These are phyloP conservation scores for Taphrina populina DNA, from an alignment of 1,139 yeast species.

Conservation along the genomic window DNA sequence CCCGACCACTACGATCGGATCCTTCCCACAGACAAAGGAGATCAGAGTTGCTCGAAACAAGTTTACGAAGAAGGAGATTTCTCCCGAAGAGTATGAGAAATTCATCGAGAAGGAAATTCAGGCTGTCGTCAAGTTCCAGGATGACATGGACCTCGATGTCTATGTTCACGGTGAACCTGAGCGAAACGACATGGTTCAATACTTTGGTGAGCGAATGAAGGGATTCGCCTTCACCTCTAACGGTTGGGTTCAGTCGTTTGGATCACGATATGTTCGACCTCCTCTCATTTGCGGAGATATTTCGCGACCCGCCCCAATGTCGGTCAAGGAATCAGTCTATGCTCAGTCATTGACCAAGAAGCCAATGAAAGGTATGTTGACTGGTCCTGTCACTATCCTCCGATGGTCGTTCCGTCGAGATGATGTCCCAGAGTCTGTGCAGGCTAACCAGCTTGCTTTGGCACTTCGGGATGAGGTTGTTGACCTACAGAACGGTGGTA, in stretches of 20 bases:
- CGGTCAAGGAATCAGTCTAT: slow-evolving; percentile 97
- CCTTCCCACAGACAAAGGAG: slow-evolving; percentile 99
- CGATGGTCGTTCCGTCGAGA: slow-evolving; percentile 99
- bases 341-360: slow-evolving; percentile 94
- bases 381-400: slow-evolving; percentile 98
- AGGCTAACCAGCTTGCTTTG: slow-evolving; percentile 94
- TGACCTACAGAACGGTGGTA: slow-evolving; percentile 98
- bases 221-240: slow-evolving; percentile 97
- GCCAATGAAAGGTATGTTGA: slow-evolving; percentile 99
- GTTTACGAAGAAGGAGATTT: slow-evolving; percentile 91
- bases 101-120: slow-evolving; percentile 97
- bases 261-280: slow-evolving; percentile 99
- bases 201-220: slow-evolving; percentile 97
- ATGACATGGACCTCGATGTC: slow-evolving; percentile 95
- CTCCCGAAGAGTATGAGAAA: slow-evolving; percentile 91
- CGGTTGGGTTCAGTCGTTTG: slow-evolving; percentile 99
- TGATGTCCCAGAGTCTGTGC: slow-evolving; percentile 89
- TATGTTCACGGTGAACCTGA: slow-evolving; percentile 99
- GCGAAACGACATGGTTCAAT: slow-evolving; percentile 99
- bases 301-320: slow-evolving; percentile 97
- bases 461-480: slow-evolving; percentile 98
- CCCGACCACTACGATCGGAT: slow-evolving; percentile 99
- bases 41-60: slow-evolving; percentile 98
- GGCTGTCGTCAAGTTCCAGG: slow-evolving; percentile 96
- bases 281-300: slow-evolving; percentile 99